Conservation (phyloP, 2,329 filamentous ascomycete genomes). For the Penicillium sumatraense region DNA sequence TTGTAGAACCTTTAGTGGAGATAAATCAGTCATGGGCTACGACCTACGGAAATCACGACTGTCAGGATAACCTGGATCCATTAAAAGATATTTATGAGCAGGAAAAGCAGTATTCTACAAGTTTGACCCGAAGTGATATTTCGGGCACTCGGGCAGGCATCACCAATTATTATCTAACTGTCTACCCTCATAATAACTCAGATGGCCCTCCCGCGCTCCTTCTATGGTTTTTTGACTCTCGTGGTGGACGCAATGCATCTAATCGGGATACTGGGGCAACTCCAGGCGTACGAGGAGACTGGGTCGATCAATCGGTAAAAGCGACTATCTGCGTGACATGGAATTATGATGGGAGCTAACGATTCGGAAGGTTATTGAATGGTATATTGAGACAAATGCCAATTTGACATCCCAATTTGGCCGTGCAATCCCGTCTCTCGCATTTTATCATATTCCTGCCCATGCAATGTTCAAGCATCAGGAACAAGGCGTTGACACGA, state of each 20-base stretch:
- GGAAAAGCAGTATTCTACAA: slow-evolving; percentile 43
- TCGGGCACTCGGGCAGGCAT: slow-evolving; percentile 44
- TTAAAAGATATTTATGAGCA: slow-evolving; percentile 43
- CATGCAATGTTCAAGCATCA: slow-evolving; percentile 50
- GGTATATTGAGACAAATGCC: slow-evolving; percentile 48
- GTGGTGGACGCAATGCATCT: slow-evolving; percentile 61
- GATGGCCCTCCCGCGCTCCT: slow-evolving; percentile 49
- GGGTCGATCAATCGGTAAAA: slow-evolving; percentile 48
- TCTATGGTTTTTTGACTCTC: slow-evolving; percentile 74
- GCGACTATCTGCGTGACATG: background rate
- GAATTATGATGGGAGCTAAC: background rate
- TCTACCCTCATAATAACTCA: slow-evolving; percentile 53
- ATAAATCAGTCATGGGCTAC: slow-evolving; percentile 66
- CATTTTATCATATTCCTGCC: slow-evolving; percentile 61
- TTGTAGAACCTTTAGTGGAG: slow-evolving; percentile 62
- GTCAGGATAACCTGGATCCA: slow-evolving; percentile 61
- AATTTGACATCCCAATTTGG: slow-evolving; percentile 35
- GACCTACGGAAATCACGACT: slow-evolving; percentile 74
- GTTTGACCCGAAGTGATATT: slow-evolving; percentile 52
- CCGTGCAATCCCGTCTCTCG: slow-evolving; percentile 53
- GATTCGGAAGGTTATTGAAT: slow-evolving; percentile 39
- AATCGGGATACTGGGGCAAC: slow-evolving; percentile 30
- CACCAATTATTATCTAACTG: slow-evolving; percentile 60
- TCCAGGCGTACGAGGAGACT: slow-evolving; percentile 43
- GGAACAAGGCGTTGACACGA: slow-evolving; percentile 46